A percentile compares a stretch with the other conserved stretches of the same genome.
phyloP scores from a whole-genome alignment of 2,329 filamentous ascomycete species.

The Phialophora macrospora region DNA sequence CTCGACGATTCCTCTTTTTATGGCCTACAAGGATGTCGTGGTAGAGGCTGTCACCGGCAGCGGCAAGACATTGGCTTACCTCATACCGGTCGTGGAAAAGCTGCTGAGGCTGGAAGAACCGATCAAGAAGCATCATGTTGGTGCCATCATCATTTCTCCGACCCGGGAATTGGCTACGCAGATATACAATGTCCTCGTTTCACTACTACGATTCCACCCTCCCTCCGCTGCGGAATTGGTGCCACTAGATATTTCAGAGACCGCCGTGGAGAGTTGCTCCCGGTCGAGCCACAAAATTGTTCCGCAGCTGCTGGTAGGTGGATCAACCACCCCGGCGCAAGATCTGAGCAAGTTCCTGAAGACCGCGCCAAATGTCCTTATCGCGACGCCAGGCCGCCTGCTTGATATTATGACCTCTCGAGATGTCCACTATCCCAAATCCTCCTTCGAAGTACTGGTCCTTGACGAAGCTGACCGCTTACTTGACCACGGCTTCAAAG shows the following conservation, averaged over 20 bases:
- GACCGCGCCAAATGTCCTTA: slow-evolving; percentile 82
- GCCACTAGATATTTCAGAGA: slow-evolving; percentile 46
- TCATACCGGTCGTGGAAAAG: slow-evolving; percentile 82
- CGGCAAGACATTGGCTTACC: slow-evolving; percentile 85
- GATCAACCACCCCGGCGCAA: slow-evolving; percentile 78
- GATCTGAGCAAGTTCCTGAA: slow-evolving; percentile 85
- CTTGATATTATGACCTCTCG: slow-evolving; percentile 84
- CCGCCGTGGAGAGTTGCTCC: slow-evolving; percentile 25
- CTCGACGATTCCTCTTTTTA: slow-evolving; percentile 84
- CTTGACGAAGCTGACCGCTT: slow-evolving; percentile 93
- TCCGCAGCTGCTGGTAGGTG: slow-evolving; percentile 86
- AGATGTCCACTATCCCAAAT: slow-evolving; percentile 84
- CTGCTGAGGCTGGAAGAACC: slow-evolving; percentile 79
- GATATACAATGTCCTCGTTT: slow-evolving; percentile 79
- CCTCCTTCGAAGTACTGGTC: slow-evolving; percentile 88
- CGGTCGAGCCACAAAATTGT: slow-evolving; percentile 64
- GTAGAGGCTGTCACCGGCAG: slow-evolving; percentile 92
- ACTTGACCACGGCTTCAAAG: slow-evolving; percentile 91
- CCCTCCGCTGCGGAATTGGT: slow-evolving; percentile 65
- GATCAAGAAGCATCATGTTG: slow-evolving; percentile 86
- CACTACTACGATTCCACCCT: slow-evolving; percentile 79
- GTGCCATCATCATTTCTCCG: slow-evolving; percentile 88
- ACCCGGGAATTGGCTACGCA: slow-evolving; percentile 90
- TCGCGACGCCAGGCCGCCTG: slow-evolving; percentile 88
- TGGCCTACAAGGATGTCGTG: slow-evolving; percentile 88